These are phyloP conservation scores for Styphnolobium japonicum DNA, from an alignment of 306 rosid species.

Conservation along the genomic window DNA sequence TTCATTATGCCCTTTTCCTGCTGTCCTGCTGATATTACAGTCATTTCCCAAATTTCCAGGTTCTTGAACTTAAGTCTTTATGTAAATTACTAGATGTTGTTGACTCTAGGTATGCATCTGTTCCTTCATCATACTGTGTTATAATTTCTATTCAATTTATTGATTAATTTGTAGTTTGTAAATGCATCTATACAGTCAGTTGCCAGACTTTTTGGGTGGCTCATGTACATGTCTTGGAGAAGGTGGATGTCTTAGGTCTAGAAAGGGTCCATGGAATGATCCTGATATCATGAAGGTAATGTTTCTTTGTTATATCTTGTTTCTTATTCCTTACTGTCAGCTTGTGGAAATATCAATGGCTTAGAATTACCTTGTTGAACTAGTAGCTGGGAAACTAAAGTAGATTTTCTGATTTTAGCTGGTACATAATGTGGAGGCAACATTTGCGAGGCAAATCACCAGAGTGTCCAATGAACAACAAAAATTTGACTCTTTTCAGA, in stretches of 20 bases:
- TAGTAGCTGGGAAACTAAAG: conserved; percentile 13
- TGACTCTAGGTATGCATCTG: conserved; percentile 56
- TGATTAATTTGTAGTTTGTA: conserved; percentile 5
- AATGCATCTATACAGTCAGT: conserved; percentile 55
- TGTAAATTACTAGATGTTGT: conserved; percentile 64
- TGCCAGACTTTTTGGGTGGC: conserved; percentile 87
- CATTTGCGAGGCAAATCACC: conserved; percentile 51
- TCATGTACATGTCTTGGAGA: conserved; percentile 65
- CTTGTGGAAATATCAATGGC: neutral
- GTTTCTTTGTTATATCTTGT: neutral
- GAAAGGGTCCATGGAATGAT: conserved; percentile 90
- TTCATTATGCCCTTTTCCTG: neutral
- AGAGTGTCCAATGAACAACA: conserved; percentile 41
- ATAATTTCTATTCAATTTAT: neutral
- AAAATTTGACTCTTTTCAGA: conserved; percentile 42
- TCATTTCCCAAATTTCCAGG: conserved; percentile 39
- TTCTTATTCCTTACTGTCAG: neutral
- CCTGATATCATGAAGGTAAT: conserved; percentile 75
- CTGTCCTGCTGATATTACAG: conserved; percentile 13
- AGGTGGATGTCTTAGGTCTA: conserved; percentile 77
- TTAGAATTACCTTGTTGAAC: conserved; percentile 2
- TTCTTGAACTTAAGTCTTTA: conserved; percentile 61
- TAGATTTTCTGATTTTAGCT: conserved; percentile 52
- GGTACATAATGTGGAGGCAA: conserved; percentile 59
- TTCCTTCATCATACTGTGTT: neutral